These are phyloP conservation scores for Camellia oleifera DNA, from an alignment of 179 eudicot species.

Conservation along the genomic window DNA sequence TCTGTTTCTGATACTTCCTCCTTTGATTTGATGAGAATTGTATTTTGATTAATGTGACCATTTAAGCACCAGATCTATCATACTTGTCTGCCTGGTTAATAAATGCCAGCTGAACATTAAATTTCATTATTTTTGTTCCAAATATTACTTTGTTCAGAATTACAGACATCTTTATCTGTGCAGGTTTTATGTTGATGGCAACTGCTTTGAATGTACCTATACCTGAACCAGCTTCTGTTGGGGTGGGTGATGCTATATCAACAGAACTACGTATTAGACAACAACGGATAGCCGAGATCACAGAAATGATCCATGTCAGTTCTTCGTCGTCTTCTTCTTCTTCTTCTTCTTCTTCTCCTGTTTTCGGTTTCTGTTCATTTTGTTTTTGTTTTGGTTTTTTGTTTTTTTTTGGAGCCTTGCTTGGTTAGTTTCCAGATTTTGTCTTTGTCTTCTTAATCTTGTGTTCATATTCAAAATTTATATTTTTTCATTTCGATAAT, in stretches of 20 bases:
- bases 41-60: no score
- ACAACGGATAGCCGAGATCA: conserved; percentile 86
- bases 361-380: not conserved
- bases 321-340: not conserved
- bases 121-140: not conserved
- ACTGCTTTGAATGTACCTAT: conserved; percentile 69
- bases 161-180: conserved; percentile 17
- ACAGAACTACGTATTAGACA: conserved; percentile 74
- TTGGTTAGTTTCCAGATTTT: no score
- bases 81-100: not conserved
- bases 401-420: no score
- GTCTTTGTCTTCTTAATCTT: no score
- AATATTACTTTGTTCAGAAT: not conserved
- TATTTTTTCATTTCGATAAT: no score
- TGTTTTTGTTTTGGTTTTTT: no score
- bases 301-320: conserved; percentile 97
- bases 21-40: no score
- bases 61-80: not conserved
- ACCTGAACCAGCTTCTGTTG: conserved; percentile 34
- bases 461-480: no score
- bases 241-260: conserved; percentile 42
- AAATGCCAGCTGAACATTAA: not conserved
- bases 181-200: conserved; percentile 93
- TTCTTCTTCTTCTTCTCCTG: not conserved
- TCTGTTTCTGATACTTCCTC: no score